Conservation (phyloP, 805 yeast species). For the Monosporozyma yasuniensis region DNA sequence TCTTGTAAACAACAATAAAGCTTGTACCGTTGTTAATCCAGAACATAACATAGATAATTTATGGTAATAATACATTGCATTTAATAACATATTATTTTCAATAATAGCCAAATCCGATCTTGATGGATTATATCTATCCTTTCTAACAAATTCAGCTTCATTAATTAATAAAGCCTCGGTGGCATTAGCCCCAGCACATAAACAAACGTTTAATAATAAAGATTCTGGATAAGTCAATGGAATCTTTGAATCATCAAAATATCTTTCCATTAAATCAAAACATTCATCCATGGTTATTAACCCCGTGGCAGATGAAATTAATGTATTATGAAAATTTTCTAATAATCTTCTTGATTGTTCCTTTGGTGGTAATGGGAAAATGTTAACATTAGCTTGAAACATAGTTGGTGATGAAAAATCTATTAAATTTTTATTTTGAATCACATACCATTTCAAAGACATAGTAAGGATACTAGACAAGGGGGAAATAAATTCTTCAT, state of each 20-base stretch:
- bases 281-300: slow-evolving; percentile 15
- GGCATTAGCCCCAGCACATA: slow-evolving; percentile 18
- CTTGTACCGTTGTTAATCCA: slow-evolving; percentile 44
- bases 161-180: slow-evolving; percentile 9
- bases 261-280: slow-evolving; percentile 12
- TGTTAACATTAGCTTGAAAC: slow-evolving; percentile 8
- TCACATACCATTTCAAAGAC: slow-evolving; percentile 21
- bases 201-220: slow-evolving; percentile 17
- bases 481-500: slow-evolving; percentile 14
- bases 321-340: slow-evolving; percentile 14
- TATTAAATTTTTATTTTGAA: slow-evolving; percentile 17
- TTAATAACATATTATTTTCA: slow-evolving; percentile 28
- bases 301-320: slow-evolving; percentile 16
- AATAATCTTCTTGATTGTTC: slow-evolving; percentile 18
- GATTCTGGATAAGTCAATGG: slow-evolving; percentile 21
- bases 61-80: slow-evolving; percentile 45
- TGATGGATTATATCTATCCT: slow-evolving; percentile 16
- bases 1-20: slow-evolving; percentile 38
- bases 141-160: slow-evolving; percentile 14
- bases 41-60: slow-evolving; percentile 41
- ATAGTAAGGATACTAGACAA: slow-evolving; percentile 13
- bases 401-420: slow-evolving; percentile 19
- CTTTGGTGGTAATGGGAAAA: slow-evolving; percentile 20
- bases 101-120: slow-evolving; percentile 18
- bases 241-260: slow-evolving; percentile 11